Evolutionary conservation across 371 early-diverging fungal genomes (phyloP).

Genomic region (Mortierella sp.): DNA sequence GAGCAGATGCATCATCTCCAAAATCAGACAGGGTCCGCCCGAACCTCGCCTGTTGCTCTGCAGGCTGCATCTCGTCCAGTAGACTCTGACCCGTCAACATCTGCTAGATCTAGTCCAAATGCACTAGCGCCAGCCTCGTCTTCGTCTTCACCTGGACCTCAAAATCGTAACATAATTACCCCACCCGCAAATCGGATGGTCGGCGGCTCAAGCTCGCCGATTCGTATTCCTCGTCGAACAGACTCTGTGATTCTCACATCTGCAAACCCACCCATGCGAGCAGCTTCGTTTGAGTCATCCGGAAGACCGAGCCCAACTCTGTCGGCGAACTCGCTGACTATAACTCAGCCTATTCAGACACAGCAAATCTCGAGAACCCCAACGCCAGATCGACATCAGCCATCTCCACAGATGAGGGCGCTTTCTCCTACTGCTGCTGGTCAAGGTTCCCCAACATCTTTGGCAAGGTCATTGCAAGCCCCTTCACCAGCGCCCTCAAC

Average conservation of each 20-base stretch:
- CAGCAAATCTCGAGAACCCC: conserved; percentile 45
- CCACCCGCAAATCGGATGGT: conserved; percentile 9
- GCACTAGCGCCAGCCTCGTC: neutral
- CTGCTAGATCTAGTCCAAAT: conserved; percentile 31
- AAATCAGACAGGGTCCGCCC: conserved; percentile 8
- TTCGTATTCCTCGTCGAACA: conserved; percentile 42
- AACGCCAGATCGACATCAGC: conserved; percentile 38
- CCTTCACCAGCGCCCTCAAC: conserved; percentile 52
- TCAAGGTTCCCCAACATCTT: conserved; percentile 29
- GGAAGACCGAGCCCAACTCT: conserved; percentile 41
- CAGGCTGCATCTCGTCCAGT: conserved; percentile 9
- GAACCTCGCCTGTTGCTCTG: conserved; percentile 15
- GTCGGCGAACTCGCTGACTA: conserved; percentile 28
- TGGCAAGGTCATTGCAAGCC: conserved; percentile 35
- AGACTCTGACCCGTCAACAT: conserved; percentile 15
- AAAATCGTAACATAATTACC: conserved; percentile 17
- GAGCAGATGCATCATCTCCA: conserved; percentile 30
- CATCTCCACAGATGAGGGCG: conserved; percentile 8
- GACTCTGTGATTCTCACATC: conserved; percentile 50
- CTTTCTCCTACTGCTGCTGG: conserved; percentile 31
- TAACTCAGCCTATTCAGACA: conserved; percentile 35
- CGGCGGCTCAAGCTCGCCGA: conserved; percentile 18
- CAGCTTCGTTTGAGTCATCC: conserved; percentile 39
- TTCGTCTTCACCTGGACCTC: conserved; percentile 27
- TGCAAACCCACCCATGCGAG: conserved; percentile 22